Conservation (phyloP, 169 alveolate genomes). For the Haemoproteus tartakovskyi region DNA sequence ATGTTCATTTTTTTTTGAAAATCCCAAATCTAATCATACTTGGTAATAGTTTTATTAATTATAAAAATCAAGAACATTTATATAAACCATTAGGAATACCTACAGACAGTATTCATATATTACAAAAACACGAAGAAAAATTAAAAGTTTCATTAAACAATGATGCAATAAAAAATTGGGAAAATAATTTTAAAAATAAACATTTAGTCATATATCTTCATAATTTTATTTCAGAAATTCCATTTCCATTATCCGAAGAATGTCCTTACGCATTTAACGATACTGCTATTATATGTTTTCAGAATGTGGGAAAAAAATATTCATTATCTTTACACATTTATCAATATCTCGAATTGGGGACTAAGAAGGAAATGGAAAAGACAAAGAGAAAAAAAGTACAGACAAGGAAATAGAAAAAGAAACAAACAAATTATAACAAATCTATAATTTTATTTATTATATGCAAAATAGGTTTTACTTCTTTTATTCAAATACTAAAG, state of each 20-base stretch:
- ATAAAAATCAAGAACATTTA: slow-evolving; percentile 10
- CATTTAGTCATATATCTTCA: slow-evolving; percentile 35
- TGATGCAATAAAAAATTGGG: neutral
- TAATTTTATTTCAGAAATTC: slow-evolving; percentile 9
- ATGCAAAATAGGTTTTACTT: no score
- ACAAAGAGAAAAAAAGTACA: no score
- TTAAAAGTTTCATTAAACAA: neutral
- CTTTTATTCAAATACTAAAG: no score
- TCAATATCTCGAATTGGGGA: no score
- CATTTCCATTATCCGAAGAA: slow-evolving; percentile 30
- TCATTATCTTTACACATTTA: no score
- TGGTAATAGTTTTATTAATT: slow-evolving; percentile 42
- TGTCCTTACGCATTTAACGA: no score
- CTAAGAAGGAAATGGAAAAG: no score
- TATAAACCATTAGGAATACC: slow-evolving; percentile 48
- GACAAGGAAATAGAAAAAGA: no score
- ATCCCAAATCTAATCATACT: slow-evolving; percentile 14
- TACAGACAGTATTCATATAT: slow-evolving; percentile 1
- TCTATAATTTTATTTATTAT: no score
- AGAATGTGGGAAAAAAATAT: no score
- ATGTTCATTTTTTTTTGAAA: slow-evolving; percentile 10
- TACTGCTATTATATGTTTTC: no score
- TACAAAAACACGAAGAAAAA: neutral
- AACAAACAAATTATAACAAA: no score
- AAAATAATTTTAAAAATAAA: slow-evolving; percentile 1